Percentiles rank a stretch among this genome's conserved stretches.
Evolutionary conservation across 257 asterid species (phyloP).

Genomic region (Plantago elongata): DNA sequence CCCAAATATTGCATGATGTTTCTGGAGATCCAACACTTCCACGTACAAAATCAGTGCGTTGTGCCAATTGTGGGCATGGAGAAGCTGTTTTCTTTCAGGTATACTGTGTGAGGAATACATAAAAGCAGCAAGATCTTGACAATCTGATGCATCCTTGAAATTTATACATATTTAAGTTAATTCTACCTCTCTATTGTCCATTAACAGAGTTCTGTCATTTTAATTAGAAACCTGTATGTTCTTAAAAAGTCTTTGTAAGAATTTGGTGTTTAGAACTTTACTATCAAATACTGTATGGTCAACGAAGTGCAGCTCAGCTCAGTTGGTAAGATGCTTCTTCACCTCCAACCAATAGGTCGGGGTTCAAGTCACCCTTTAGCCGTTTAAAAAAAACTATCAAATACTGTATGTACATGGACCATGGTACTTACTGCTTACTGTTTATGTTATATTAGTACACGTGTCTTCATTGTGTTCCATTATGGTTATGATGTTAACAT

Average conservation of each 20-base stretch:
- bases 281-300: background rate
- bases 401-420: no score
- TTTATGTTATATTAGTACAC: background rate
- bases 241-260: background rate
- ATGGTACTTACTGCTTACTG: background rate
- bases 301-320: no score
- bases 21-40: slow-evolving; percentile 99
- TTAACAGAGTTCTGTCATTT: background rate
- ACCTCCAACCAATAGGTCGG: no score
- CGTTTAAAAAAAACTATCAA: no score
- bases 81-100: slow-evolving; percentile 99
- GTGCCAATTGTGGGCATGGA: slow-evolving; percentile 84
- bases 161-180: no score
- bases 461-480: background rate
- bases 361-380: no score
- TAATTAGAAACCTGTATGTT: background rate
- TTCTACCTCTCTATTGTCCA: no score
- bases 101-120: slow-evolving; percentile 2
- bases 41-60: slow-evolving; percentile 79
- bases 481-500: background rate
- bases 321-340: no score
- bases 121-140: background rate
- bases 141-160: background rate
- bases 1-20: slow-evolving; percentile 89
- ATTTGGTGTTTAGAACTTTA: background rate